Percentiles rank a stretch among this genome's conserved stretches.
These are phyloP conservation scores for Nymphaea thermarum DNA, from an alignment of 164 flowering plant species.

Conservation along the genomic window DNA sequence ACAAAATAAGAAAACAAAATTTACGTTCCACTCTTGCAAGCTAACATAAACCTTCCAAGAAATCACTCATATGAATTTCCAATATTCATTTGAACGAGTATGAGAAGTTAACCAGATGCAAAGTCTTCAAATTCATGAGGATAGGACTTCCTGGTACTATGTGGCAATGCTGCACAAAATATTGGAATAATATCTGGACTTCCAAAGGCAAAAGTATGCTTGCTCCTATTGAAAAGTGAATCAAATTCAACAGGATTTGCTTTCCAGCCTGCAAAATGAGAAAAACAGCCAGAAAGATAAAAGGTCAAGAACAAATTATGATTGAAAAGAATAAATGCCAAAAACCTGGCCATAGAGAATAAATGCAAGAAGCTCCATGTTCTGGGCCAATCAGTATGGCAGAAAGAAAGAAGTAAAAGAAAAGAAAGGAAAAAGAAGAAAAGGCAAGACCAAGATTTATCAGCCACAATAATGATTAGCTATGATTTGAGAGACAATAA, in stretches of 20 bases:
- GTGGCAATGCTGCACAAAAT: constrained; percentile 84
- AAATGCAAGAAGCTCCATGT: no score
- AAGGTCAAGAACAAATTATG: no score
- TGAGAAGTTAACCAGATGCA: constrained; percentile 56
- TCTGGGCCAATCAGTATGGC: no score
- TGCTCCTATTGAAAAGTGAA: constrained; percentile 82
- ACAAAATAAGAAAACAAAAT: background rate
- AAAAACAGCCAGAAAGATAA: no score
- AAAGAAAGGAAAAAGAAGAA: no score
- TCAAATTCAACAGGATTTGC: constrained; percentile 99
- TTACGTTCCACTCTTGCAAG: background rate
- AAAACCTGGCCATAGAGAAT: no score
- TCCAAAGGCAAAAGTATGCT: constrained; percentile 76
- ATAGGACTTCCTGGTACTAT: constrained; percentile 78
- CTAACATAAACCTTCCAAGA: background rate
- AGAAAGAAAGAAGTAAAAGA: no score
- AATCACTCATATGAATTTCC: background rate
- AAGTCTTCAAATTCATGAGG: constrained; percentile 95
- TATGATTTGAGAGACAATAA: no score
- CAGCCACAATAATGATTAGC: no score
- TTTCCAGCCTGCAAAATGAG: constrained; percentile 71
- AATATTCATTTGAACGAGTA: background rate
- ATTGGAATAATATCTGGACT: constrained; percentile 97
- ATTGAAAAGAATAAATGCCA: no score
- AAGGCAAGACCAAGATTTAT: no score